Conservation (phyloP, 768 basidiomycete genomes). For the Lentinula edodes region DNA sequence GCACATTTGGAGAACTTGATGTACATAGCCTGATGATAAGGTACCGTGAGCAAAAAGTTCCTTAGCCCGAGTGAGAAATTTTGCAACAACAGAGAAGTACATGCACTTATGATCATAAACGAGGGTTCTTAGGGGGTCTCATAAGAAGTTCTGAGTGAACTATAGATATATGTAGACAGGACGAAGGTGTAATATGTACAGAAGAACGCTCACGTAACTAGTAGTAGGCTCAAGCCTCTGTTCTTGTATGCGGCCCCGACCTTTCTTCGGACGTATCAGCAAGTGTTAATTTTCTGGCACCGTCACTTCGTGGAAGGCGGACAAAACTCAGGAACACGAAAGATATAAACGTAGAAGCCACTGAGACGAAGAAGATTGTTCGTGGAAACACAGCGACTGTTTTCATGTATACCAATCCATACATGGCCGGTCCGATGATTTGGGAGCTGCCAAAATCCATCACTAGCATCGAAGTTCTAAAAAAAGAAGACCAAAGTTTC, state of each 20-base stretch:
- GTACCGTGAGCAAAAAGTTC: too few relatives aligned
- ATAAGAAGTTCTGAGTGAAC: too few relatives aligned
- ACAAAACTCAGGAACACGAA: slow-evolving; percentile 44
- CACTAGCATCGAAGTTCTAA: not conserved
- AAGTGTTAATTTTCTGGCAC: not conserved
- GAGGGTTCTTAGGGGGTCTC: too few relatives aligned
- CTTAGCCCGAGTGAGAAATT: too few relatives aligned
- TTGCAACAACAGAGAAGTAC: too few relatives aligned
- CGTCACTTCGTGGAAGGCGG: slow-evolving; percentile 22
- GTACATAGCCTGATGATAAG: too few relatives aligned
- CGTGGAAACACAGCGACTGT: slow-evolving; percentile 70
- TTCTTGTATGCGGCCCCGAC: not conserved
- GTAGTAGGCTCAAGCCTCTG: not conserved
- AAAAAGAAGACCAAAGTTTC: slow-evolving; percentile 5
- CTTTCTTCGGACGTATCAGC: too few relatives aligned
- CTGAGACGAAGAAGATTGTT: slow-evolving; percentile 60
- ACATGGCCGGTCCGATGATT: slow-evolving; percentile 68
- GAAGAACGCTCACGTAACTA: too few relatives aligned
- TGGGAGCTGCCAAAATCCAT: slow-evolving; percentile 38
- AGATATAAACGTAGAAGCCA: slow-evolving; percentile 31
- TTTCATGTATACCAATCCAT: slow-evolving; percentile 62
- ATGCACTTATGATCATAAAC: too few relatives aligned
- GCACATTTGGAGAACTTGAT: too few relatives aligned
- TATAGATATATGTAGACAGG: too few relatives aligned
- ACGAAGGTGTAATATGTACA: too few relatives aligned